These are phyloP conservation scores for Schoenoplectus tabernaemontani DNA, from an alignment of 202 grass and related monocot genomes.

Conservation along the genomic window DNA sequence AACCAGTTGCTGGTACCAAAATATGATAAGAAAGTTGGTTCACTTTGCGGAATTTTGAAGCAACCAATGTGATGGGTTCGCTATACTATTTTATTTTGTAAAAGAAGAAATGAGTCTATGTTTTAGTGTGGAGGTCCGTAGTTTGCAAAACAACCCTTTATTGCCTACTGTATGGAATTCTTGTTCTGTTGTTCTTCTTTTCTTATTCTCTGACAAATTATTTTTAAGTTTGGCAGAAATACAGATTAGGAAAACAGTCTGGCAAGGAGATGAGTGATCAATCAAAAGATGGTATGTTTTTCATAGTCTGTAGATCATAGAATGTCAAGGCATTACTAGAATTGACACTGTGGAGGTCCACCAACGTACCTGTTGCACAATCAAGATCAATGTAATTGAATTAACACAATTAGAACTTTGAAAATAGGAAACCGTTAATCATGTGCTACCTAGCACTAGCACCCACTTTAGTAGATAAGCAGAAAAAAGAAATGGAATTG, in stretches of 20 bases:
- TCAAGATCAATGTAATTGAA: not conserved
- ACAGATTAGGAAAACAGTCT: conserved; percentile 84
- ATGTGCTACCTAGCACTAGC: too few species aligned
- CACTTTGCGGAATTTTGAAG: not conserved
- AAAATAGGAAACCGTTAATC: not conserved
- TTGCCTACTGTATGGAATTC: not conserved
- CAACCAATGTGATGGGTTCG: not conserved
- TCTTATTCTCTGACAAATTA: conserved; percentile 14
- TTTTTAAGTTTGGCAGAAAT: conserved; percentile 58
- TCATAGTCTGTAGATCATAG: conserved; percentile 6
- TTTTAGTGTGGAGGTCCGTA: not conserved
- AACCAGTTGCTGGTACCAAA: not conserved
- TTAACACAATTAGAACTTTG: conserved; percentile 12
- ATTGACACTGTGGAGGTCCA: not conserved
- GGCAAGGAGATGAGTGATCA: conserved; percentile 68
- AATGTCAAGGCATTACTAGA: not conserved
- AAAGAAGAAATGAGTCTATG: too few species aligned
- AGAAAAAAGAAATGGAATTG: not conserved
- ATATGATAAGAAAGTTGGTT: not conserved
- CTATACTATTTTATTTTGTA: not conserved
- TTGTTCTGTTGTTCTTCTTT: conserved; percentile 6
- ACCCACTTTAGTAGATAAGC: not conserved
- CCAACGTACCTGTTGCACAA: not conserved
- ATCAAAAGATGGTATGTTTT: conserved; percentile 83
- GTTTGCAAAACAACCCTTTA: not conserved